Evolutionary conservation across 2,329 filamentous ascomycete species (phyloP).

Genomic region (Ophiostoma ulmi): DNA sequence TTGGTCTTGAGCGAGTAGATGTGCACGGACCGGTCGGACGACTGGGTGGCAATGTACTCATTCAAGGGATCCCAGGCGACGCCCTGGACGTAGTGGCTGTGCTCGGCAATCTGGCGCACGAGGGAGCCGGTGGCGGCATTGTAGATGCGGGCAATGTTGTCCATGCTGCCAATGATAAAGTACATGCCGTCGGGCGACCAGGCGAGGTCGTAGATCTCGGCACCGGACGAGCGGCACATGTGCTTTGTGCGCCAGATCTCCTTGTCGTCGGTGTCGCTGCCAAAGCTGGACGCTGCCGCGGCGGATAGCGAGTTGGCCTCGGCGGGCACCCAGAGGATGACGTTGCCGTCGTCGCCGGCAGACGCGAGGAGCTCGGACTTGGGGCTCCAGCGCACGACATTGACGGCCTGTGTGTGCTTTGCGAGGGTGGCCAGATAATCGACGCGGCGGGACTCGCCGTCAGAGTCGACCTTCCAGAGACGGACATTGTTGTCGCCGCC

Average conservation of each 20-base stretch:
- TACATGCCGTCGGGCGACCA: conserved; percentile 97
- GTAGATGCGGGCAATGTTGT: conserved; percentile 96
- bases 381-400: conserved; percentile 93
- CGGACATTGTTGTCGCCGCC: conserved; percentile 96
- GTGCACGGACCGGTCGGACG: conserved; percentile 94
- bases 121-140: conserved; percentile 67
- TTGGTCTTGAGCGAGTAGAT: conserved; percentile 96
- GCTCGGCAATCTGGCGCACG: conserved; percentile 90
- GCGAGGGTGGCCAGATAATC: conserved; percentile 86
- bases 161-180: conserved; percentile 99
- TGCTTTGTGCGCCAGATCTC: conserved; percentile 96
- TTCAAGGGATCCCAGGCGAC: conserved; percentile 98
- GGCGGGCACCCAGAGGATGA: conserved; percentile 90
- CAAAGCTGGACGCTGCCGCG: conserved; percentile 52
- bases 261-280: conserved; percentile 87
- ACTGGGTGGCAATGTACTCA: conserved; percentile 96
- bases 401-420: conserved; percentile 95
- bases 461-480: conserved; percentile 86
- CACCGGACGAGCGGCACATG: conserved; percentile 92
- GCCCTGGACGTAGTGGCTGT: conserved; percentile 97
- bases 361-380: conserved; percentile 91
- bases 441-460: conserved; percentile 81
- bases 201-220: conserved; percentile 95
- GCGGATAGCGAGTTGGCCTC: conserved; percentile 52
- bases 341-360: conserved; percentile 94